Base-by-base conservation (phyloP, 1,284 basidiomycete species). In the Trichosporon coremiiforme region DNA sequence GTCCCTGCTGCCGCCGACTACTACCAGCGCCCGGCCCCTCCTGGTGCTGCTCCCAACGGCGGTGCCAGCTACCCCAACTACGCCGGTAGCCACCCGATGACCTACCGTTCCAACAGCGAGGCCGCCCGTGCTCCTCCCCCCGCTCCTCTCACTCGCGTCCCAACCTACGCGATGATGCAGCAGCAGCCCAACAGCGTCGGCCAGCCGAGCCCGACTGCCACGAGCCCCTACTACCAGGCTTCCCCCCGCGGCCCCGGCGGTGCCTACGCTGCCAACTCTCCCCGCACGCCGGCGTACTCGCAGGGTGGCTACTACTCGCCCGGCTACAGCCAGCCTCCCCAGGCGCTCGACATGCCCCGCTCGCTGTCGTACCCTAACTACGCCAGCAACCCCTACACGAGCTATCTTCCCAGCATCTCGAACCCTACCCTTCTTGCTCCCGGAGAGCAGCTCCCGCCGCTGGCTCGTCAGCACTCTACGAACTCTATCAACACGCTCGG, bases 301-400 rank as follows among this genome's bases (percentile, higher is more conserved):
- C 66, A 65, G 64, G 69, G 66, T 17, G 67, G 68, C 15, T 75
- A 74, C 66, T 74, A 74, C 57, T 66, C 70, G 17, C 62, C 71
- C 10, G 72, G 69, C 10, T 75, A 76, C 66, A 47, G 69, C 15
- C 63, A 62, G 62, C 50, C 65, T 12, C 69, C 71, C 9, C 64
- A 65, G 22, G 75, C 77, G 3, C 74, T 78, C 20, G 80, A 82
- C 38, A 80, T 82, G 80, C 79, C 80, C 29, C 74, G 80, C 45
- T 81, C 79, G 7, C 71, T 81, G n/a, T 76, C 78, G 6, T 82
- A 81, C 71, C 77, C 79, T 10, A 77, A 75, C 53, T 79, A 79
- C 65, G 38, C 68, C 17, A 45, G 57, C 13, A 74, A 73, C 50
- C 72, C 75, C 7, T 77, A 79, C 71, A 55, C 71, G 31, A 53